Base-by-base conservation (phyloP, 176 grass and related monocot species). In the Zizania latifolia region DNA sequence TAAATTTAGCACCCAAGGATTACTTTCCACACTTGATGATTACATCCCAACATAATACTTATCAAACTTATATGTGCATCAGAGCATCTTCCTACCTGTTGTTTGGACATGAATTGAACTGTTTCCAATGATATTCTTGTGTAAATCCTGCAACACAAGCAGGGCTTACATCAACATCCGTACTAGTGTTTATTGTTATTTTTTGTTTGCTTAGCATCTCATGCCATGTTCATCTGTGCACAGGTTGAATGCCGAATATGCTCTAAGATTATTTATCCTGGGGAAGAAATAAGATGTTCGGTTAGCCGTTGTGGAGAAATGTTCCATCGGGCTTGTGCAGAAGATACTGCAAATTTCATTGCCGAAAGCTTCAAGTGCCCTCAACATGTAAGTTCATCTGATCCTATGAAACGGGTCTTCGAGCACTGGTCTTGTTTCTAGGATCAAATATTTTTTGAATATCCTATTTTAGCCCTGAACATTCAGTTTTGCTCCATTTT, bases 351-450 rank as follows among this genome's bases (percentile, higher is more conserved):
- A 82, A 79, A 83, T 30, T 72, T 82, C 50, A 37, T 31, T 0
- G 31, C 59, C 16, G 83, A 88, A 82, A 75, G 68, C 79, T 82
- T 96, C 63, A 89, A 65, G 64, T 96, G 92, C 58, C 89, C 92
- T 82, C 89, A 86, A 75, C 92, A 96, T 87, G 92, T 96, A 89
- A 92, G 77, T 83, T 71, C n/a, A n/a, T n/a, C n/a, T n/a, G n/a
- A 58, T 53, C 51, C 76, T 85, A 55, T 39, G 38, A 48, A 28
- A 55, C 66, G 24, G 24, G 16, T 28, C 48, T 53, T 53, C 22
- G n/a, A 53, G 48, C n/a, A n/a, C 19, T 53, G 19, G 48, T 53
- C 19, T 53, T 21, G n/a, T 48, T 45, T 48, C 16, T 21, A 53
- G 7, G 40, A 10, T 28, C 43, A 24, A 15, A 7, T 1, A n/a